Conservation (phyloP, 345 rosid species). For the Citrus trifoliata region DNA sequence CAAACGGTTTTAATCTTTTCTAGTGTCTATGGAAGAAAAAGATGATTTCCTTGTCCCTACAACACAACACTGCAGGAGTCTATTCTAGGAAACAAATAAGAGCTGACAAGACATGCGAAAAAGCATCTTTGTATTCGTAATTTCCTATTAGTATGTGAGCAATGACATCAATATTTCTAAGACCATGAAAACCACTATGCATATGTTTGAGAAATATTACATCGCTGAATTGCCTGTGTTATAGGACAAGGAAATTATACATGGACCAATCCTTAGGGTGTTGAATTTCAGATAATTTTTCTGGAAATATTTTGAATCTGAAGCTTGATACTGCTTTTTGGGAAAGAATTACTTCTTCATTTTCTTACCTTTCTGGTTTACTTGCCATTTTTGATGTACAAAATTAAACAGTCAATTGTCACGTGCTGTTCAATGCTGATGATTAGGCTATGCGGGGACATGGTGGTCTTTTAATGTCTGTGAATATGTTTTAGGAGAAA, state of each 20-base stretch:
- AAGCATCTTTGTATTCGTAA: neutral
- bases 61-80: neutral
- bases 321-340: neutral
- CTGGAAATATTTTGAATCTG: neutral
- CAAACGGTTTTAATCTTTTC: too few species aligned
- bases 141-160: neutral
- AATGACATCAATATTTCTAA: neutral
- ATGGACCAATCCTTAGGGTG: neutral
- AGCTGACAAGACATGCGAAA: neutral
- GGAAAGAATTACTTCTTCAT: neutral
- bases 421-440: neutral
- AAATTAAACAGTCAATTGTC: neutral
- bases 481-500: neutral
- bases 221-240: neutral
- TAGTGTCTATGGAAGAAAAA: neutral
- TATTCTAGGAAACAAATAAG: neutral
- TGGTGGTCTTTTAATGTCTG: neutral
- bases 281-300: neutral
- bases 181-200: neutral
- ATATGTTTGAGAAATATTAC: neutral
- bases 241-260: neutral
- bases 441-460: neutral
- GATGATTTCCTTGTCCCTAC: neutral
- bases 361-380: neutral
- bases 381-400: neutral